Evolutionary conservation across 129 eudicot genomes (phyloP), one percentile per base, ranked within the genome.

Genomic region (Cynara cardunculus): DNA sequence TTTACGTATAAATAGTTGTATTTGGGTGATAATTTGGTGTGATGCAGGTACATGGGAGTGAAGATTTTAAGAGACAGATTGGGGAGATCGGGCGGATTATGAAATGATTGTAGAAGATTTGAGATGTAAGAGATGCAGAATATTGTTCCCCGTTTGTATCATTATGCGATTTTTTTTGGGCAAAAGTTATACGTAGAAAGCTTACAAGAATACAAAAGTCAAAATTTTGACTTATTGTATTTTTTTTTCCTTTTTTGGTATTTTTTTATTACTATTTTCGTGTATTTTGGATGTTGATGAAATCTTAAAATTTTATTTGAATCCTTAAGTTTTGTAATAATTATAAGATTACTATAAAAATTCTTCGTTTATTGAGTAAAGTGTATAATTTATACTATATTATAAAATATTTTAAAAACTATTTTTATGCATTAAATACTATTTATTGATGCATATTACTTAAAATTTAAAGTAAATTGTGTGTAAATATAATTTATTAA

Each of bases 31-130:
- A 69, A 85, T 64, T 26, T 30, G 71, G 53, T 81, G 84, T 13
- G 64, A 84, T 34, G 74, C 83, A 96, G 99, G 92, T 96, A 96
- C 89, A 89, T 93, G 97, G 99, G 99, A 61, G 92, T 92, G 87
- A 93, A 93, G 93, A 96, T 96, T 25, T 81, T 96, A 85, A 88
- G 90, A 53, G 85, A 81, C 65, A 91, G 97, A 78, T 82, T 95
- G 41, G 94, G 97, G 53, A 79, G 80, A 87, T 85, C 81, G 25
- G 93, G 86, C 2, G 91, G 94, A 22, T 27, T 92, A 61, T 94
- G 73, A 87, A 72, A 62, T 72, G 82, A 27, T 22, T 61, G 73
- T 70, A 70, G 26, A 82, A 70, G 7, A 82, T 10, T 7, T 44
- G 10, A 4, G 53, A 41, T 27, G 34, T 73, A 4, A 14, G 7